phyloP scores from a whole-genome alignment of 495 filamentous ascomycete genomes.

The Diplogelasinospora grovesii region DNA sequence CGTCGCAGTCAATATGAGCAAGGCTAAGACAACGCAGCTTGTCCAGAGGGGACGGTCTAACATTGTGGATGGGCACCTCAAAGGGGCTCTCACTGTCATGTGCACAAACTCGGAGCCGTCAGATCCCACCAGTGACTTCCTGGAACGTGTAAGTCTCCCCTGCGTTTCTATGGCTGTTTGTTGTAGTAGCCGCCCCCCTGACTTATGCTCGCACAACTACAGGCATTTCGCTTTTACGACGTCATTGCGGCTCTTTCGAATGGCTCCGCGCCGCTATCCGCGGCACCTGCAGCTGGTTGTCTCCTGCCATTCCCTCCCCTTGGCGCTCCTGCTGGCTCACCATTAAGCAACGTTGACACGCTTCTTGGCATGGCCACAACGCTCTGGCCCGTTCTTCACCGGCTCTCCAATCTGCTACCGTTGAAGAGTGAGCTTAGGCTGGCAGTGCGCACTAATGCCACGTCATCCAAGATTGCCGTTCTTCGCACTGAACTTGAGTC shows the following conservation, averaged over 20 bases:
- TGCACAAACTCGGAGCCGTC: conserved; percentile 38
- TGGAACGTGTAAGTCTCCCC: conserved; percentile 45
- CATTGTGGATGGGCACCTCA: conserved; percentile 53
- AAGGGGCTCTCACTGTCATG: conserved; percentile 55
- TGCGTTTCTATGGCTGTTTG: neutral
- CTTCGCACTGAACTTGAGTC: conserved; percentile 50
- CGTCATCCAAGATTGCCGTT: conserved; percentile 43
- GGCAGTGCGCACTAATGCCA: conserved; percentile 29
- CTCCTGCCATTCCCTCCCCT: conserved; percentile 41
- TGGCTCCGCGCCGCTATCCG: conserved; percentile 49
- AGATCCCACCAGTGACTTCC: conserved; percentile 46
- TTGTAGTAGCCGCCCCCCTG: neutral
- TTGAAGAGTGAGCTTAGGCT: conserved; percentile 44
- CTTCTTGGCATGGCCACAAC: conserved; percentile 57
- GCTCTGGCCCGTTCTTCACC: conserved; percentile 58
- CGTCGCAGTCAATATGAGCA: neutral
- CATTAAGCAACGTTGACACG: conserved; percentile 47
- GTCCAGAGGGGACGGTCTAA: conserved; percentile 52
- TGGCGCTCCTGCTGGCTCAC: conserved; percentile 35
- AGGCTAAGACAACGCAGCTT: conserved; percentile 33
- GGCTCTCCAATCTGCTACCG: conserved; percentile 48
- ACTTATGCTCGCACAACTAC: neutral
- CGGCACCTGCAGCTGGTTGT: conserved; percentile 39
- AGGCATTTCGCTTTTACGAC: conserved; percentile 61
- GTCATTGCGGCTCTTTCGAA: conserved; percentile 58